phyloP scores from a whole-genome alignment of 345 rosid genomes.

The Boechera stricta region DNA sequence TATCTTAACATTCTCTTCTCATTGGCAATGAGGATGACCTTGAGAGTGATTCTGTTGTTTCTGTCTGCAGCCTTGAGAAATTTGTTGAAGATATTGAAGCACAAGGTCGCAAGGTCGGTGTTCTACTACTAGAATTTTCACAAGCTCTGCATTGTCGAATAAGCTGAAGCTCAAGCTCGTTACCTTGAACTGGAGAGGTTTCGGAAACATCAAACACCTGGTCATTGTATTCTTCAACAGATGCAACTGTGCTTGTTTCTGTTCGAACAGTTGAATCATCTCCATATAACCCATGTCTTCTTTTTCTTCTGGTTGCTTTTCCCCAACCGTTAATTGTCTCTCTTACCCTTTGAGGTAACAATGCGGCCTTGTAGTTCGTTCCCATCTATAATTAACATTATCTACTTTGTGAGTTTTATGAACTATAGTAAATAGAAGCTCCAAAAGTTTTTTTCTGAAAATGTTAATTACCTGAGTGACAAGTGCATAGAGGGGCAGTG shows the following conservation, averaged over 20 bases:
- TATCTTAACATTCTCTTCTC: slow-evolving; percentile 48
- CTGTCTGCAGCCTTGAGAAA: slow-evolving; percentile 34
- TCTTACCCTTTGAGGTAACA: slow-evolving; percentile 81
- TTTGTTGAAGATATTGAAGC: slow-evolving; percentile 57
- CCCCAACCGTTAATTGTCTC: slow-evolving; percentile 91
- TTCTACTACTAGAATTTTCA: slow-evolving; percentile 57
- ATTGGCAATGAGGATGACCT: slow-evolving; percentile 69
- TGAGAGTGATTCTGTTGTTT: slow-evolving; percentile 43
- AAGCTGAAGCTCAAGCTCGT: slow-evolving; percentile 62
- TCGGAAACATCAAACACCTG: slow-evolving; percentile 61
- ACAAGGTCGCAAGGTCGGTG: slow-evolving; percentile 69
- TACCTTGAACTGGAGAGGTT: slow-evolving; percentile 25
- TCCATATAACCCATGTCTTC: slow-evolving; percentile 58
- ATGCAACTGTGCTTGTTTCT: slow-evolving; percentile 81
- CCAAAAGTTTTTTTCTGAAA: neutral
- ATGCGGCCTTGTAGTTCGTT: slow-evolving; percentile 87
- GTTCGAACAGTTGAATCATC: slow-evolving; percentile 79
- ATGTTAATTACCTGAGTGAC: slow-evolving; percentile 85
- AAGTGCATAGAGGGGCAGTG: slow-evolving; percentile 89
- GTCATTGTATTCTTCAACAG: slow-evolving; percentile 75
- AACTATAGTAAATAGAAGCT: neutral
- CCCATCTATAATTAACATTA: slow-evolving; percentile 72
- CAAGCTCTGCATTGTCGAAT: slow-evolving; percentile 33
- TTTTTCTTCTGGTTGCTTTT: slow-evolving; percentile 78
- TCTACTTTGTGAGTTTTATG: neutral